phyloP scores from a whole-genome alignment of 371 early-diverging fungal genomes.

The Ordospora pajunii region DNA sequence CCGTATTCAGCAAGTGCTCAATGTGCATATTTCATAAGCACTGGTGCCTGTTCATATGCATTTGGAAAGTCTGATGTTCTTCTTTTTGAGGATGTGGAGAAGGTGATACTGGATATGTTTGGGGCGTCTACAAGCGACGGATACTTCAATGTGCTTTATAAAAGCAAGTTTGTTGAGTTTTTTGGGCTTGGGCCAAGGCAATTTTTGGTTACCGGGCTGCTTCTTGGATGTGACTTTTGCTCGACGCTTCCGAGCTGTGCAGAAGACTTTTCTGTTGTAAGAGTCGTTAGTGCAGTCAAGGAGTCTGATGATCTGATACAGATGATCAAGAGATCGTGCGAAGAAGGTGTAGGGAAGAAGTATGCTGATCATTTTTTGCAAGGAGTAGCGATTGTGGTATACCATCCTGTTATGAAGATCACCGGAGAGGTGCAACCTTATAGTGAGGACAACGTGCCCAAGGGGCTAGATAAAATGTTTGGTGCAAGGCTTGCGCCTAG shows the following conservation, averaged over 20 bases:
- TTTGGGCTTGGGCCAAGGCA: not conserved
- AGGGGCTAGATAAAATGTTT: conserved; percentile 42
- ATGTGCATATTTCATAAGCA: conserved; percentile 51
- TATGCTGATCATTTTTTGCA: conserved; percentile 27
- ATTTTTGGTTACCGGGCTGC: conserved; percentile 23
- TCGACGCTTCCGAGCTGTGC: conserved; percentile 51
- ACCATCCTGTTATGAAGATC: conserved; percentile 54
- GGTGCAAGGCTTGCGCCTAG: conserved; percentile 29
- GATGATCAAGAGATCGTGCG: not conserved
- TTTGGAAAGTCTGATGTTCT: conserved; percentile 55
- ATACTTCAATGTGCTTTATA: not conserved
- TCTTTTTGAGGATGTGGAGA: conserved; percentile 39
- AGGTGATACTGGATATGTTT: conserved; percentile 42
- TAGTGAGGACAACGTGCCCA: conserved; percentile 9
- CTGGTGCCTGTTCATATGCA: conserved; percentile 38
- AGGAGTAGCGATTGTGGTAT: conserved; percentile 20
- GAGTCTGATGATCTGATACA: not conserved
- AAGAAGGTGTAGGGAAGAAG: not conserved
- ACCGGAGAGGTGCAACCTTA: conserved; percentile 36
- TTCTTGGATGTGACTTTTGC: conserved; percentile 57
- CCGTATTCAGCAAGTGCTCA: conserved; percentile 59
- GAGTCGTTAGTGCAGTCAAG: conserved; percentile 8
- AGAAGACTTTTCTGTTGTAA: conserved; percentile 26
- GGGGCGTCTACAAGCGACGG: not conserved
- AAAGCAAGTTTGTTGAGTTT: not conserved